Evolutionary conservation across 176 grass and related monocot species (phyloP), one percentile per base, ranked within the genome.

Genomic region (Oryza nivara): DNA sequence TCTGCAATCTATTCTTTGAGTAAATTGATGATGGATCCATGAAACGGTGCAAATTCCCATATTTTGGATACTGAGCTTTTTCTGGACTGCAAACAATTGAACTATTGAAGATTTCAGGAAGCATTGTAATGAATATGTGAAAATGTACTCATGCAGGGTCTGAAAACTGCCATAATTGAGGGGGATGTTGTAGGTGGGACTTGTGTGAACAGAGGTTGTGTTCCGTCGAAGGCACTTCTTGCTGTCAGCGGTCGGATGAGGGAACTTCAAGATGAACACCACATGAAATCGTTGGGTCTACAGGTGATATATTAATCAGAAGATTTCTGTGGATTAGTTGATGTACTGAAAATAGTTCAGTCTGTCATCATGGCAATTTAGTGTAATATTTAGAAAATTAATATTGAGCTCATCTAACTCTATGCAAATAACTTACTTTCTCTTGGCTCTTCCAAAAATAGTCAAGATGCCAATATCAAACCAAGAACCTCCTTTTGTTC

Each of bases 111-210:
- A 82, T 77, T 28, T 41, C 11, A 80, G 73, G 58, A 7, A 80
- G 10, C 17, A 7, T 11, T 65, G 15, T 82, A 71, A 41, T 77
- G 40, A 17, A 25, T 68, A 61, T 75, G 12, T 46, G 51, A 54
- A 44, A 76, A 77, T 17, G 76, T 45, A 9, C 45, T 87, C n/a
- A 52, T 84, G 63, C 74, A 95, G 97, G 97, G 97, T 70, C 58
- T 96, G 64, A 96, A 99, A 87, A 99, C 97, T 68, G 86, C 97
- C 56, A 94, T 99, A 76, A 94, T 99, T 61, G 93, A 99, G 89
- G 97, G 93, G 49, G 97, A 99, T 84, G 81, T 99, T 48, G 84
- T 99, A 58, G 93, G 97, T 22, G 97, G 94, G 16, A 97, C 94
- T 64, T 97, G 94, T 90, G 94, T 97, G 30, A 97, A 97, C 82